These are phyloP conservation scores for Colletotrichum graminicola DNA, from an alignment of 2,329 filamentous ascomycete genomes.

Conservation along the genomic window DNA sequence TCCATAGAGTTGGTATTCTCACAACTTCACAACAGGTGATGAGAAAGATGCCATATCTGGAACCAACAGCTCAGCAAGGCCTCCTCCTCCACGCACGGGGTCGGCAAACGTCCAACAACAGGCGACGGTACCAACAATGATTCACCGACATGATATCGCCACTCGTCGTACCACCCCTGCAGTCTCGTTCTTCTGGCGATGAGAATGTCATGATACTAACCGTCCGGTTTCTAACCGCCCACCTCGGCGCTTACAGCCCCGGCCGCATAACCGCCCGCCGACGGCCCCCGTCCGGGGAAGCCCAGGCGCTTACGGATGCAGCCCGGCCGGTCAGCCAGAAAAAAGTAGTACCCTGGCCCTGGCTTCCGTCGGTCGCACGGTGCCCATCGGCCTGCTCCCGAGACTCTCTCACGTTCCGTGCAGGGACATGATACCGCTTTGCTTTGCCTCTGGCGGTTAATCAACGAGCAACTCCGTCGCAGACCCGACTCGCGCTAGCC, in stretches of 20 bases:
- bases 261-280: conserved; percentile 11
- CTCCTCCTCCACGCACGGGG: background rate
- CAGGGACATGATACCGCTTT: background rate
- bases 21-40: background rate
- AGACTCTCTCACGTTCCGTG: no score
- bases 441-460: background rate
- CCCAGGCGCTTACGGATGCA: background rate
- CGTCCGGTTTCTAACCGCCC: background rate
- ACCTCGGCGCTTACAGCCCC: background rate
- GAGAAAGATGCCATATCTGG: no score
- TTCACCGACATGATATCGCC: background rate
- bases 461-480: background rate
- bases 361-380: background rate
- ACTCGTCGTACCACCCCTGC: background rate
- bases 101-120: background rate
- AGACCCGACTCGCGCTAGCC: no score
- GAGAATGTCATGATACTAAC: background rate
- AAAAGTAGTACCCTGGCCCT: background rate
- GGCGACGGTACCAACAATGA: background rate
- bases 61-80: background rate
- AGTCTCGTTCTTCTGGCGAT: background rate
- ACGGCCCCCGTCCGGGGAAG: background rate
- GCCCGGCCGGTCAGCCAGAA: background rate
- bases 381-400: no score
- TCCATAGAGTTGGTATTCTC: background rate